phyloP scores from a whole-genome alignment of 164 flowering plant genomes.

The Piper longum region DNA sequence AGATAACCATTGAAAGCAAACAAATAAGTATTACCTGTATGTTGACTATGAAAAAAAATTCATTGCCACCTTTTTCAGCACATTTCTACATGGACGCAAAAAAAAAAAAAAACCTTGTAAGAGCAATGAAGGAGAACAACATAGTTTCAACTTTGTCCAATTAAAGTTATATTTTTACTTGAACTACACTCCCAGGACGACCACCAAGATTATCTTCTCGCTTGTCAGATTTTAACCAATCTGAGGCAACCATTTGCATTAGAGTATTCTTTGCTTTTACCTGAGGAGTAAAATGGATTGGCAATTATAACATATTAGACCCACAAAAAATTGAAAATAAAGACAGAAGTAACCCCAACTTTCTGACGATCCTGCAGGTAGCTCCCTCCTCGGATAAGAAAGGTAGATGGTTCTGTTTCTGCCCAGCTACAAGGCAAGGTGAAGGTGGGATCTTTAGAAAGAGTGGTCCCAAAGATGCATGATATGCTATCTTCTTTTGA shows the following conservation, averaged over 20 bases:
- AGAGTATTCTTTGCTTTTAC: constrained; percentile 55
- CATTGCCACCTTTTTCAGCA: constrained; percentile 66
- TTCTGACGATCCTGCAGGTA: constrained; percentile 32
- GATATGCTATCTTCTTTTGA: constrained; percentile 18
- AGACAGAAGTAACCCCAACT: constrained; percentile 8
- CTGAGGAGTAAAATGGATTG: constrained; percentile 23
- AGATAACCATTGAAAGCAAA: neutral
- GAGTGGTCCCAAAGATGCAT: constrained; percentile 35
- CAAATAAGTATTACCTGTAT: constrained; percentile 47
- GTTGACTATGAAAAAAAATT: constrained; percentile 78
- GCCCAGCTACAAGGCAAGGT: constrained; percentile 32
- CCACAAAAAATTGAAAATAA: neutral
- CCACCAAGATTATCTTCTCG: constrained; percentile 79
- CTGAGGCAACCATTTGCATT: constrained; percentile 82
- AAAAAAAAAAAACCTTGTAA: neutral
- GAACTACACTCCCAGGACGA: constrained; percentile 66
- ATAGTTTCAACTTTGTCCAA: neutral
- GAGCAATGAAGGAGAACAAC: neutral
- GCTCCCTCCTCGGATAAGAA: constrained; percentile 36
- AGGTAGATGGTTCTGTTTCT: constrained; percentile 35
- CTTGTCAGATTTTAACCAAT: constrained; percentile 71
- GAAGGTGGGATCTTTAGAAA: constrained; percentile 29
- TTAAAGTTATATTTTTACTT: constrained; percentile 27
- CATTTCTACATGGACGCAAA: constrained; percentile 33
- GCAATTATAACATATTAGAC: neutral